phyloP scores from a whole-genome alignment of 306 rosid species.

The Geum urbanum region DNA sequence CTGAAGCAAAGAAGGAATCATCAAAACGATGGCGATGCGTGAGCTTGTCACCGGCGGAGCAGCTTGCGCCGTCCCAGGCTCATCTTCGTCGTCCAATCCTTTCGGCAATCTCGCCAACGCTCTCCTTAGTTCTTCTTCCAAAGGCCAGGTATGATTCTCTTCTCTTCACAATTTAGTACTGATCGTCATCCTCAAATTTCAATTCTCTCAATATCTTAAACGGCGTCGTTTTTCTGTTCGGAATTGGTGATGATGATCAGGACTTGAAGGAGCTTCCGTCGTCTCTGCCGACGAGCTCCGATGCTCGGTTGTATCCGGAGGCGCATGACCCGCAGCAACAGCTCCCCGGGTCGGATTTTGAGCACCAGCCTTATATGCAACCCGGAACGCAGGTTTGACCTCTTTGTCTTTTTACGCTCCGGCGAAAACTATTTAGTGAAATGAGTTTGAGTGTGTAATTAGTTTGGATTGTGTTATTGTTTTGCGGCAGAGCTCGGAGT shows the following conservation, averaged over 20 bases:
- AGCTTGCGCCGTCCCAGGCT: constrained; percentile 72
- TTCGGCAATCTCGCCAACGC: constrained; percentile 83
- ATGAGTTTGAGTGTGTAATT: background rate
- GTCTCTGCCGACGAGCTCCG: constrained; percentile 43
- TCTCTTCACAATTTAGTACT: too few relatives aligned
- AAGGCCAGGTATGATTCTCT: constrained; percentile 49
- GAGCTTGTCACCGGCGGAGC: constrained; percentile 79
- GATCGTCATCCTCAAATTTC: background rate
- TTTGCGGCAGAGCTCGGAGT: constrained; percentile 56
- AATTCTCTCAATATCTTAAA: background rate
- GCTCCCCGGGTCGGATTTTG: constrained; percentile 63
- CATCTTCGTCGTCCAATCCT: constrained; percentile 78
- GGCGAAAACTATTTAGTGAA: background rate
- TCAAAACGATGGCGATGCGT: constrained; percentile 74
- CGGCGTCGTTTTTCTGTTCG: constrained; percentile 13
- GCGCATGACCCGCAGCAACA: constrained; percentile 6
- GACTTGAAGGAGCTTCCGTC: constrained; percentile 89
- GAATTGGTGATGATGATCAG: constrained; percentile 24
- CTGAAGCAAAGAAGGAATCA: background rate
- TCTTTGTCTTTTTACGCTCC: background rate
- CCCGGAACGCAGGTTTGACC: constrained; percentile 56
- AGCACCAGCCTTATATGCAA: constrained; percentile 57
- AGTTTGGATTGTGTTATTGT: background rate
- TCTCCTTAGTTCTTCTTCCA: constrained; percentile 69
- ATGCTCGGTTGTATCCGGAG: constrained; percentile 38